Conservation (phyloP, 345 rosid genomes). For the Acer negundo region DNA sequence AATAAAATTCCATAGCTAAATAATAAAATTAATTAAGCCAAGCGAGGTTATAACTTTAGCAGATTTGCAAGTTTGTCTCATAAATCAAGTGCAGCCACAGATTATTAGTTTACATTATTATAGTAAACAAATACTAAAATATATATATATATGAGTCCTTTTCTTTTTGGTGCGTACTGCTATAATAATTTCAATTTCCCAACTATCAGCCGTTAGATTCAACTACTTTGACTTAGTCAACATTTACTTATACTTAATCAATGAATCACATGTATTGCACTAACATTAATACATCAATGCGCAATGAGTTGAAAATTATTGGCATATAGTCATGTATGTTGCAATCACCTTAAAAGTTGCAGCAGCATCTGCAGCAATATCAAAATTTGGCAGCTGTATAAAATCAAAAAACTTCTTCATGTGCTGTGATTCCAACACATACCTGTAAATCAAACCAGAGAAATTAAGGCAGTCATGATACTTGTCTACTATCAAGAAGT, state of each 20-base stretch:
- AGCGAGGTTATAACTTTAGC: not conserved
- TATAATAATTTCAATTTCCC: no score
- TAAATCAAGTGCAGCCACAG: not conserved
- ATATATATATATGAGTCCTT: no score
- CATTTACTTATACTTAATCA: no score
- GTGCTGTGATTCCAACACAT: slow-evolving; percentile 83
- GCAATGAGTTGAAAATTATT: no score
- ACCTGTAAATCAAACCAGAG: slow-evolving; percentile 48
- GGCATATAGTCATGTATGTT: not conserved
- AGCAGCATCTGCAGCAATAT: slow-evolving; percentile 98
- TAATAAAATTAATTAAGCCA: not conserved
- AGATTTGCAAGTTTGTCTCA: not conserved
- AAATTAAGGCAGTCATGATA: not conserved
- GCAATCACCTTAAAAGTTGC: slow-evolving; percentile 87
- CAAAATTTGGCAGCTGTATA: slow-evolving; percentile 96
- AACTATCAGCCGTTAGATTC: no score
- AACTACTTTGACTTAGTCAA: no score
- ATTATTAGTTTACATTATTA: not conserved
- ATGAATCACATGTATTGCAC: no score
- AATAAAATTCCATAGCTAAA: not conserved
- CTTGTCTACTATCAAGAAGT: not conserved
- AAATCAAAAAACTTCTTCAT: slow-evolving; percentile 88
- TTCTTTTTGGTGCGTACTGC: no score
- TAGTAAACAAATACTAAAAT: not conserved
- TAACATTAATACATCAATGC: no score